These are phyloP conservation scores for Aspergillus costaricaensis DNA, from an alignment of 2,329 filamentous ascomycete genomes.

Conservation along the genomic window DNA sequence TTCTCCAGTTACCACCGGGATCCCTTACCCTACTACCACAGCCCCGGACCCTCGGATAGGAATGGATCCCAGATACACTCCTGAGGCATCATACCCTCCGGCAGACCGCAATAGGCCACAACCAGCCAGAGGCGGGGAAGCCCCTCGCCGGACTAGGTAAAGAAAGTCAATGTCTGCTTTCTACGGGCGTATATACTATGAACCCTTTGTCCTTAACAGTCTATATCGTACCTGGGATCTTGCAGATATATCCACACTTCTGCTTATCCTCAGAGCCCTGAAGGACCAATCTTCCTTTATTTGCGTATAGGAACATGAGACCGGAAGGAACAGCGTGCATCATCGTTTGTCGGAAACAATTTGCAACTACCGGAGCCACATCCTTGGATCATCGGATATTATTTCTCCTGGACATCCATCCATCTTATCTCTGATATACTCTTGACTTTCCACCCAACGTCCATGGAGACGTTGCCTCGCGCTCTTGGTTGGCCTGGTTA, in stretches of 20 bases:
- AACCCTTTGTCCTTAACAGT: conserved; percentile 14
- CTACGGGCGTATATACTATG: conserved; percentile 13
- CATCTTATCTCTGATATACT: conserved; percentile 17
- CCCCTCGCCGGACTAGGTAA: conserved; percentile 42
- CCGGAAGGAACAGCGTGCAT: conserved; percentile 21
- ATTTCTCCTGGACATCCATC: conserved; percentile 22
- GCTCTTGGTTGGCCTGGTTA: conserved; percentile 15
- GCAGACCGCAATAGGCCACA: conserved; percentile 43
- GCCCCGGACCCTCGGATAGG: conserved; percentile 45
- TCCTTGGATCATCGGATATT: conserved; percentile 22
- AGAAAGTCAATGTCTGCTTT: conserved; percentile 18
- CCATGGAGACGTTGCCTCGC: conserved; percentile 15
- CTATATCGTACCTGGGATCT: conserved; percentile 11
- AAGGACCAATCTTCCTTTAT: conserved; percentile 18
- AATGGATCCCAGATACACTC: conserved; percentile 48
- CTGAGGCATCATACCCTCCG: conserved; percentile 34
- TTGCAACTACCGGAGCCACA: conserved; percentile 21
- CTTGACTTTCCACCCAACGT: conserved; percentile 11
- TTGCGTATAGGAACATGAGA: conserved; percentile 19
- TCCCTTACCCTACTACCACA: conserved; percentile 43
- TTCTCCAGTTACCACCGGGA: conserved; percentile 43
- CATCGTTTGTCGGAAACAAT: conserved; percentile 17
- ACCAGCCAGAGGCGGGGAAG: conserved; percentile 40
- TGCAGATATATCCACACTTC: conserved; percentile 10
- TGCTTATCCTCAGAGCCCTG: conserved; percentile 13